phyloP scores from a whole-genome alignment of 2,329 filamentous ascomycete genomes.

The Lachnellula suecica region DNA sequence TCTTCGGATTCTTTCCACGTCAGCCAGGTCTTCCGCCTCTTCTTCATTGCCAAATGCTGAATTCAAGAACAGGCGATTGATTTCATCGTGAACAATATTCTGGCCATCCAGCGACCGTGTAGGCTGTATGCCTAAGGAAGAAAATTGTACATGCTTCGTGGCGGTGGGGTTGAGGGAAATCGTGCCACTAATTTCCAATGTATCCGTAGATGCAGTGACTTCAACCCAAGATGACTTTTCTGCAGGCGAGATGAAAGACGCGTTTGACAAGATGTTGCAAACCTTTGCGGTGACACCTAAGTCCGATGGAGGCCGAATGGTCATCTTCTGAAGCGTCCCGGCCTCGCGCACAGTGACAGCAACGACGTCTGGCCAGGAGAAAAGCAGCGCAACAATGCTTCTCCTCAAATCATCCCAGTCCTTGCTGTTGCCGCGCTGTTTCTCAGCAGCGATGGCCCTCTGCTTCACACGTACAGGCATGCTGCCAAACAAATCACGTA shows the following conservation, averaged over 20 bases:
- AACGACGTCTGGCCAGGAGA: conserved; percentile 63
- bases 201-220: conserved; percentile 63
- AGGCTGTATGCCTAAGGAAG: conserved; percentile 74
- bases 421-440: conserved; percentile 48
- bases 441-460: conserved; percentile 55
- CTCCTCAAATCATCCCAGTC: conserved; percentile 52
- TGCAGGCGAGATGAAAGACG: conserved; percentile 56
- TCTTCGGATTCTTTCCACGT: conserved; percentile 36
- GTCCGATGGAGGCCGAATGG: conserved; percentile 21
- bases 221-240: conserved; percentile 64
- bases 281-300: conserved; percentile 29
- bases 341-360: conserved; percentile 58
- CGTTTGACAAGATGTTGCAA: conserved; percentile 62
- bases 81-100: conserved; percentile 70
- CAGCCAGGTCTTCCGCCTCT: conserved; percentile 37
- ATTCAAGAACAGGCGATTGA: conserved; percentile 74
- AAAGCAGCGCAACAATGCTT: conserved; percentile 60
- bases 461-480: conserved; percentile 91
- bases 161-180: conserved; percentile 71
- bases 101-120: conserved; percentile 53
- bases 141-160: conserved; percentile 73
- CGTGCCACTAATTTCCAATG: conserved; percentile 64
- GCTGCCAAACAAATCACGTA: conserved; percentile 82
- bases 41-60: conserved; percentile 74
- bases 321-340: conserved; percentile 20